phyloP scores from a whole-genome alignment of 208 protist genomes.

The Angomonas deanei region DNA sequence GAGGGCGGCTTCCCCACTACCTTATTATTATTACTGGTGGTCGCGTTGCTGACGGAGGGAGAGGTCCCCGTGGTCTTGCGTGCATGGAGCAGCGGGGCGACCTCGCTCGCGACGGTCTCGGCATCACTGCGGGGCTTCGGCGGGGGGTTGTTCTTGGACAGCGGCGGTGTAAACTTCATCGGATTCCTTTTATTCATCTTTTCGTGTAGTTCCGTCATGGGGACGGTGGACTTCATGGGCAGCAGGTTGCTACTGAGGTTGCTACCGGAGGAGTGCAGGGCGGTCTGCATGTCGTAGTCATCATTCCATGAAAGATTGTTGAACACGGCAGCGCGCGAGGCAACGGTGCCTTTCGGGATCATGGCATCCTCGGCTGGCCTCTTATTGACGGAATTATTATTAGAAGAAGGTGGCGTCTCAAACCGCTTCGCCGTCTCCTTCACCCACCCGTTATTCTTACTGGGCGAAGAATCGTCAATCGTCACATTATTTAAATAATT shows the following conservation, averaged over 20 bases:
- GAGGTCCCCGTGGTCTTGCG: too few relatives aligned
- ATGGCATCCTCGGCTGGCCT: not conserved
- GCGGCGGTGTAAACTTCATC: too few relatives aligned
- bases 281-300: not conserved
- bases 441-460: not conserved
- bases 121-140: too few relatives aligned
- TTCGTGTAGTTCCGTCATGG: not conserved
- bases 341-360: not conserved
- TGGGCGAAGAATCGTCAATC: not conserved
- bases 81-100: not conserved
- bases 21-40: too few relatives aligned
- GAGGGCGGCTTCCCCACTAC: too few relatives aligned
- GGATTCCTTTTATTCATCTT: not conserved
- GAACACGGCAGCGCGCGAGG: not conserved
- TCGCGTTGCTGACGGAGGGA: too few relatives aligned
- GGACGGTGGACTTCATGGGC: not conserved
- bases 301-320: not conserved
- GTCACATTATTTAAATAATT: not conserved
- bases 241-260: not conserved
- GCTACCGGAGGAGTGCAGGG: not conserved
- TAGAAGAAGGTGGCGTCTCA: not conserved
- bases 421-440: not conserved
- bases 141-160: too few relatives aligned
- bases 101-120: too few relatives aligned
- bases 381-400: not conserved